These are phyloP conservation scores for Penicillium egyptiacum DNA, from an alignment of 495 filamentous ascomycete genomes.

Conservation along the genomic window DNA sequence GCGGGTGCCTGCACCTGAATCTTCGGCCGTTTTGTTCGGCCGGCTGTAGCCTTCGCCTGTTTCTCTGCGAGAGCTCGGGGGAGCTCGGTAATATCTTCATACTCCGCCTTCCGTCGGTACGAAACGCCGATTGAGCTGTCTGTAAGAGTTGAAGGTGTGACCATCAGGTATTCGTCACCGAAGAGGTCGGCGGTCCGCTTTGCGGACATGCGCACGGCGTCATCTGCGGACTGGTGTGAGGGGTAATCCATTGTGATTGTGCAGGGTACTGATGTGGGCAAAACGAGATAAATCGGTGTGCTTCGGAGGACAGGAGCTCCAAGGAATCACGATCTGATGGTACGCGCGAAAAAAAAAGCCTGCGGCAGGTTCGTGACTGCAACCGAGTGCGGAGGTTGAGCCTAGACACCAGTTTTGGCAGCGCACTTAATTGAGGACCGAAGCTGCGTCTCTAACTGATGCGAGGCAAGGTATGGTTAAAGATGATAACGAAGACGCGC, in stretches of 20 bases:
- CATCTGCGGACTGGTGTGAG: conserved; percentile 38
- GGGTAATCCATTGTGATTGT: conserved; percentile 35
- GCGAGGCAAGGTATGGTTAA: background rate
- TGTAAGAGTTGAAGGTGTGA: conserved; percentile 43
- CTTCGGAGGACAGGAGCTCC: conserved; percentile 3
- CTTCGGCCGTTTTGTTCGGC: conserved; percentile 57
- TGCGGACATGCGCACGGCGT: conserved; percentile 56
- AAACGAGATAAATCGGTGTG: background rate
- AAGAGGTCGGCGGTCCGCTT: conserved; percentile 71
- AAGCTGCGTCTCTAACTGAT: background rate
- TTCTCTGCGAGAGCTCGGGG: conserved; percentile 86
- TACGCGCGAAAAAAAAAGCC: conserved; percentile 24
- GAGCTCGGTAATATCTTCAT: conserved; percentile 75
- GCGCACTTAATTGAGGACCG: background rate
- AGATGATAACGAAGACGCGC: background rate
- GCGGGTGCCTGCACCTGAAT: conserved; percentile 34
- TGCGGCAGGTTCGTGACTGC: conserved; percentile 7
- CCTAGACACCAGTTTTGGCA: background rate
- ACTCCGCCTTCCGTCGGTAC: conserved; percentile 71
- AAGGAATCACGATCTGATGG: conserved; percentile 7
- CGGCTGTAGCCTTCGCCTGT: conserved; percentile 64
- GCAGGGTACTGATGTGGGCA: conserved; percentile 10
- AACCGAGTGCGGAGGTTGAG: background rate
- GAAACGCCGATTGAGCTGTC: conserved; percentile 52
- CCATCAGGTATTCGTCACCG: conserved; percentile 56